Evolutionary conservation across 768 basidiomycete genomes (phyloP).

Genomic region (Cubamyces lactineus): DNA sequence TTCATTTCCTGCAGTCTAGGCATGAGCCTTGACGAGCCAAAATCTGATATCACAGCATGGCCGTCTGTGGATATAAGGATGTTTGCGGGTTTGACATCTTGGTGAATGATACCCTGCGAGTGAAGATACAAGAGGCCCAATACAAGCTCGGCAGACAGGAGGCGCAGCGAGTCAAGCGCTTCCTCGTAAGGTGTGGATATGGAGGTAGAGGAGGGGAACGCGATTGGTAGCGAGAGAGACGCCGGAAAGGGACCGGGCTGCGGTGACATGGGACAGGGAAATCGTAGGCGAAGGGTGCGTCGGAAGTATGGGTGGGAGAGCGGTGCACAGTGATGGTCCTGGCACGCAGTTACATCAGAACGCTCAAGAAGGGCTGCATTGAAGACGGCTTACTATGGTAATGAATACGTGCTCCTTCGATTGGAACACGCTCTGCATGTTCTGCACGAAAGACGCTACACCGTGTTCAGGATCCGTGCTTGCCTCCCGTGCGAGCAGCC

Average conservation of each 20-base stretch:
- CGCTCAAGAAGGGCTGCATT: neutral
- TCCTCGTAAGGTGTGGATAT: conserved; percentile 12
- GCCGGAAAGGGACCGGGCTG: neutral
- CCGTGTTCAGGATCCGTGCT: neutral
- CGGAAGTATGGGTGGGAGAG: conserved; percentile 16
- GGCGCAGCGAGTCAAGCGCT: conserved; percentile 8
- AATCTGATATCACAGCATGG: conserved; percentile 24
- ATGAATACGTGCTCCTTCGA: conserved; percentile 19
- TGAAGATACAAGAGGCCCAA: conserved; percentile 21
- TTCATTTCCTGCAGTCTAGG: conserved; percentile 8
- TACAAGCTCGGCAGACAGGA: conserved; percentile 20
- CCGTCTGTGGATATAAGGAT: conserved; percentile 18
- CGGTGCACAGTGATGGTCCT: conserved; percentile 15
- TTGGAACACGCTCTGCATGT: conserved; percentile 9
- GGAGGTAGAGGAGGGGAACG: conserved; percentile 15
- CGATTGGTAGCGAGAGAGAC: conserved; percentile 12
- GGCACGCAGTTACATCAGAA: neutral
- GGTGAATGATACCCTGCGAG: conserved; percentile 22
- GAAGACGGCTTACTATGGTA: conserved; percentile 1
- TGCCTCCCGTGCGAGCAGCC: neutral
- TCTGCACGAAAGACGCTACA: conserved; percentile 10
- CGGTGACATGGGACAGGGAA: neutral
- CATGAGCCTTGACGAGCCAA: conserved; percentile 17
- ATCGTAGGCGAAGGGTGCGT: conserved; percentile 12
- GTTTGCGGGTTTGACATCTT: conserved; percentile 28